These are phyloP conservation scores for Candida tallmaniae DNA, from an alignment of 805 yeast species.

Conservation along the genomic window DNA sequence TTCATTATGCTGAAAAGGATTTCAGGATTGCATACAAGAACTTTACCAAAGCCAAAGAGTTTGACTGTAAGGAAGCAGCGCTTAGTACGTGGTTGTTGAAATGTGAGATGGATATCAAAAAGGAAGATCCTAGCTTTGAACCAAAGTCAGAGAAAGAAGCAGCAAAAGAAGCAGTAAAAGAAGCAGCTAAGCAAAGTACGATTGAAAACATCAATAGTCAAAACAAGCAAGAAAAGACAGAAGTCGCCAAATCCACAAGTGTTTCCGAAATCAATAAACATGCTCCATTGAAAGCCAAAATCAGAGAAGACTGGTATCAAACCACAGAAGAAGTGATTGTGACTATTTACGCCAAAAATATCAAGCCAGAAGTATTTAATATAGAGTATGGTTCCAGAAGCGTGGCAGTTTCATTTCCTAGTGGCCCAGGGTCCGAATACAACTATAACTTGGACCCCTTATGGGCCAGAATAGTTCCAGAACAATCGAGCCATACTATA, in stretches of 20 bases:
- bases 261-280: constrained; percentile 31
- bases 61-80: constrained; percentile 43
- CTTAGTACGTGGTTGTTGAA: constrained; percentile 45
- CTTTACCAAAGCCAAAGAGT: constrained; percentile 39
- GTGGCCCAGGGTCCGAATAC: constrained; percentile 50
- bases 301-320: constrained; percentile 57
- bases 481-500: constrained; percentile 43
- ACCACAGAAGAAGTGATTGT: constrained; percentile 51
- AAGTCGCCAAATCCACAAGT: constrained; percentile 20
- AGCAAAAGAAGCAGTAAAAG: neutral
- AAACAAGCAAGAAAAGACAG: neutral
- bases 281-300: constrained; percentile 35
- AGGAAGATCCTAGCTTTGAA: constrained; percentile 1
- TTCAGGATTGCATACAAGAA: constrained; percentile 37
- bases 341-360: constrained; percentile 65
- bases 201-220: neutral
- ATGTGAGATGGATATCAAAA: constrained; percentile 6
- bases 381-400: constrained; percentile 36
- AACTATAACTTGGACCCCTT: constrained; percentile 53
- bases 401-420: constrained; percentile 44
- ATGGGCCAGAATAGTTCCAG: constrained; percentile 45
- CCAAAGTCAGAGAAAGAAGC: constrained; percentile 4
- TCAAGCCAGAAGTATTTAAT: constrained; percentile 46
- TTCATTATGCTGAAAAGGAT: constrained; percentile 40
- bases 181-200: neutral